phyloP scores from a whole-genome alignment of 352 stramenopile genomes.

The Globisporangium paroecandrum region DNA sequence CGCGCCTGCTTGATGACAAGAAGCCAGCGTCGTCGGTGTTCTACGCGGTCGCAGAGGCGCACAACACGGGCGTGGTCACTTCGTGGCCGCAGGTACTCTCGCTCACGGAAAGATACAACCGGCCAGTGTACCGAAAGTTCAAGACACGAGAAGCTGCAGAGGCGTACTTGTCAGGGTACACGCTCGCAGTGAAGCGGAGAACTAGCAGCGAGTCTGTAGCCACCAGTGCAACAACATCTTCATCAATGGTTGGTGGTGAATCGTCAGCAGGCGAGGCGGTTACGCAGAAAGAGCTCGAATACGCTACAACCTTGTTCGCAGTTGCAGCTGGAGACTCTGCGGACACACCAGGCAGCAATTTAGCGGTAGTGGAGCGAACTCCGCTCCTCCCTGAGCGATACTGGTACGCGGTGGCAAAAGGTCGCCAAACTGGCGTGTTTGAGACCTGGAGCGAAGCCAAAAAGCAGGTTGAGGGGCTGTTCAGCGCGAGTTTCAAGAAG shows the following conservation, averaged over 20 bases:
- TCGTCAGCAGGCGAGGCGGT: neutral
- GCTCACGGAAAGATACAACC: conserved; percentile 22
- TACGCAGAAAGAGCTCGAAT: neutral
- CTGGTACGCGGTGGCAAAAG: conserved; percentile 61
- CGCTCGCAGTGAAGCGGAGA: neutral
- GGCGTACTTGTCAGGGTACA: conserved; percentile 18
- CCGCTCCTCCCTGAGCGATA: conserved; percentile 4
- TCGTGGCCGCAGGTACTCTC: conserved; percentile 32
- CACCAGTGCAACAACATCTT: neutral
- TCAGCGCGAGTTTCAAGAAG: conserved; percentile 55
- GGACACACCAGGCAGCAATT: neutral
- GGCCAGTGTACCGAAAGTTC: conserved; percentile 32
- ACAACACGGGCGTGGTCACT: conserved; percentile 34
- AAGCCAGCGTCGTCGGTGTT: conserved; percentile 17
- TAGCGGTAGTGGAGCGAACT: neutral
- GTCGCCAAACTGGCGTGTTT: conserved; percentile 49
- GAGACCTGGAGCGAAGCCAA: conserved; percentile 52
- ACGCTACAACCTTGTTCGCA: neutral
- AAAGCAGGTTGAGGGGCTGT: conserved; percentile 46
- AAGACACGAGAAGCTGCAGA: conserved; percentile 24
- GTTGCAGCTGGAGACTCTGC: neutral
- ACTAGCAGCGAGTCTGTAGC: neutral
- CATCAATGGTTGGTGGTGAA: neutral
- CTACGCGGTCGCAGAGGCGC: conserved; percentile 38
- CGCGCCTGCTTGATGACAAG: neutral